These are phyloP conservation scores for Leccinum fibrillosum DNA, from an alignment of 768 basidiomycete species.

Conservation along the genomic window DNA sequence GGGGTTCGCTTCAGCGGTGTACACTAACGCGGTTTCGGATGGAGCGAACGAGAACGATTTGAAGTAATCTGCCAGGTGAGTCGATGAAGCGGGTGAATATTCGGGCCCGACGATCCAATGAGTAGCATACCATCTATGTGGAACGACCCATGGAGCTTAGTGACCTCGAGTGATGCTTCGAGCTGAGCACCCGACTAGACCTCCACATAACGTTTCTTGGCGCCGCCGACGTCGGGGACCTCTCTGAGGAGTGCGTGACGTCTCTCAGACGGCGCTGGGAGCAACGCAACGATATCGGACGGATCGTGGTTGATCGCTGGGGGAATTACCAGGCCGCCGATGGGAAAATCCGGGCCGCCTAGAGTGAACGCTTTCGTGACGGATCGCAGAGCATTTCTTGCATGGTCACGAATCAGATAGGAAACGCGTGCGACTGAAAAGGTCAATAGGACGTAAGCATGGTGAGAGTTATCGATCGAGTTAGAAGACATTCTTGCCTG, in stretches of 20 bases:
- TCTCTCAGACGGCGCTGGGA: slow-evolving; percentile 40
- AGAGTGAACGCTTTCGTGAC: slow-evolving; percentile 39
- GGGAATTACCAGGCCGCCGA: slow-evolving; percentile 11
- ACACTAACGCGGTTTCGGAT: slow-evolving; percentile 50
- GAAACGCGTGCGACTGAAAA: slow-evolving; percentile 40
- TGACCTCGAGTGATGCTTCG: slow-evolving; percentile 51
- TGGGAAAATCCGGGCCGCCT: slow-evolving; percentile 6
- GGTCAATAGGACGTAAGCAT: not conserved
- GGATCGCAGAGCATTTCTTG: slow-evolving; percentile 45
- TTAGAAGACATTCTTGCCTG: slow-evolving; percentile 6
- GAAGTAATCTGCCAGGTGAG: slow-evolving; percentile 42
- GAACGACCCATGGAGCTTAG: slow-evolving; percentile 54
- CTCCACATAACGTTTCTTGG: slow-evolving; percentile 47
- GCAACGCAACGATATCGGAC: slow-evolving; percentile 39
- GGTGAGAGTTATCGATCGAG: not conserved
- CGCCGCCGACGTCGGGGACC: slow-evolving; percentile 18
- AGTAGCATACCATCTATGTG: slow-evolving; percentile 53
- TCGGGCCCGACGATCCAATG: not conserved
- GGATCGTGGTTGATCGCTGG: slow-evolving; percentile 17
- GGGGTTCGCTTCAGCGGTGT: slow-evolving; percentile 55
- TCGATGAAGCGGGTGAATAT: not conserved
- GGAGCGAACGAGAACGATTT: slow-evolving; percentile 52
- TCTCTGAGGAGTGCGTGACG: slow-evolving; percentile 47
- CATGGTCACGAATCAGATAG: slow-evolving; percentile 49
- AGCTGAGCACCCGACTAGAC: slow-evolving; percentile 49